These are phyloP conservation scores for Nicotiana benthamiana DNA, from an alignment of 257 asterid genomes.

Conservation along the genomic window DNA sequence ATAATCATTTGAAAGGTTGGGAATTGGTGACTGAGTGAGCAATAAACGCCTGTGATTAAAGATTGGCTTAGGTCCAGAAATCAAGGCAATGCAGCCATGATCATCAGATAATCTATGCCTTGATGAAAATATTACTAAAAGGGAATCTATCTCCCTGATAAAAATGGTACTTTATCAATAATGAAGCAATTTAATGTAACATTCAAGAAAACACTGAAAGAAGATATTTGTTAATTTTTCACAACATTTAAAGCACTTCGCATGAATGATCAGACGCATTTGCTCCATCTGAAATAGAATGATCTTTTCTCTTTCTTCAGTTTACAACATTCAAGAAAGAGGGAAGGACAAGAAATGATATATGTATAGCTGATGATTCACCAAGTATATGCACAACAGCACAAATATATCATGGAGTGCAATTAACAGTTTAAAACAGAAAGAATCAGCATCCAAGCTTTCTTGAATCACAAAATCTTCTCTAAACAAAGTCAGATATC, in stretches of 20 bases:
- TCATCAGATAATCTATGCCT: not conserved
- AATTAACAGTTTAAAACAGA: not conserved
- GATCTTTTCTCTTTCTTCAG: not conserved
- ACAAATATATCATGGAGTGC: not conserved
- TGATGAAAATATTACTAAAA: not conserved
- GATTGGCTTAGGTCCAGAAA: not conserved
- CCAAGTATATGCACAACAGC: not conserved
- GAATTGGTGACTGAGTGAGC: conserved; percentile 81
- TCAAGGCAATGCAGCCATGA: not conserved
- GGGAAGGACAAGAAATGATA: too few relatives aligned
- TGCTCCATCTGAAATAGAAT: not conserved
- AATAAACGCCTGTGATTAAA: conserved; percentile 60
- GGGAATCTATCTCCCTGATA: not conserved
- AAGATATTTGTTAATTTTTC: not conserved
- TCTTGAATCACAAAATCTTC: not conserved
- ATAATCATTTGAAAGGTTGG: conserved; percentile 22
- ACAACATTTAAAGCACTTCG: not conserved
- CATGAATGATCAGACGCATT: not conserved
- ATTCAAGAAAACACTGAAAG: not conserved
- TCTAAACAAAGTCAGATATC: not conserved
- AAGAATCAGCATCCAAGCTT: not conserved
- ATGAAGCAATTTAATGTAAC: not conserved
- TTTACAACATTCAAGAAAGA: too few relatives aligned
- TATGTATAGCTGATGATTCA: not conserved
- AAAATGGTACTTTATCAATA: not conserved